These are phyloP conservation scores for Neurospora sp. DNA, from an alignment of 2,329 filamentous ascomycete species.

Conservation along the genomic window DNA sequence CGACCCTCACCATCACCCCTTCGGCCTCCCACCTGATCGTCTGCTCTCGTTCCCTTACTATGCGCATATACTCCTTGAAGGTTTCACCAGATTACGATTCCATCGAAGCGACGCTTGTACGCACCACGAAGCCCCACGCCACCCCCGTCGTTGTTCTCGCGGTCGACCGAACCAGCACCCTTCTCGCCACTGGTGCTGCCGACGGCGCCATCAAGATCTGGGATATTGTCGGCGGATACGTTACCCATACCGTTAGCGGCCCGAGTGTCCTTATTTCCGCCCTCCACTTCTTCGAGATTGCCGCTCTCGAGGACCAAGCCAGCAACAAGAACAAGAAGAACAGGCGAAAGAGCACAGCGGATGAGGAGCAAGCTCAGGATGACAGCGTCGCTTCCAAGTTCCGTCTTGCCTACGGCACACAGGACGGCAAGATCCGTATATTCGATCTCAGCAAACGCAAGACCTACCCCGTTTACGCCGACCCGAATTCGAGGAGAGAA, in stretches of 20 bases:
- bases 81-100: conserved; percentile 44
- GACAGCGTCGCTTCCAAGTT: conserved; percentile 45
- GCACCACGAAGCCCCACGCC: conserved; percentile 79
- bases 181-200: conserved; percentile 85
- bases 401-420: conserved; percentile 78
- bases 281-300: conserved; percentile 78
- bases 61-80: conserved; percentile 77
- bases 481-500: conserved; percentile 43
- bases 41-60: conserved; percentile 90
- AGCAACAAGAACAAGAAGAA: conserved; percentile 29
- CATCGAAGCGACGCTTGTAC: conserved; percentile 57
- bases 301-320: conserved; percentile 31
- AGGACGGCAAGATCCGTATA: conserved; percentile 84
- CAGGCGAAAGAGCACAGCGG: conserved; percentile 34
- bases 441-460: conserved; percentile 86
- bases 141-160: conserved; percentile 82
- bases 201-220: conserved; percentile 94
- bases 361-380: conserved; percentile 30
- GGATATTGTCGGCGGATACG: conserved; percentile 83
- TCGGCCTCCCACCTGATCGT: conserved; percentile 79
- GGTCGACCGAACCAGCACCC: conserved; percentile 76
- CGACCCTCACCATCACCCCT: conserved; percentile 69
- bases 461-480: conserved; percentile 49
- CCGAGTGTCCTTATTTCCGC: conserved; percentile 88
- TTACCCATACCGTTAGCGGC: conserved; percentile 90